Evolutionary conservation across 75 land plant species (phyloP), one percentile per base, ranked within the genome.

Genomic region (Selaginella moellendorffii): DNA sequence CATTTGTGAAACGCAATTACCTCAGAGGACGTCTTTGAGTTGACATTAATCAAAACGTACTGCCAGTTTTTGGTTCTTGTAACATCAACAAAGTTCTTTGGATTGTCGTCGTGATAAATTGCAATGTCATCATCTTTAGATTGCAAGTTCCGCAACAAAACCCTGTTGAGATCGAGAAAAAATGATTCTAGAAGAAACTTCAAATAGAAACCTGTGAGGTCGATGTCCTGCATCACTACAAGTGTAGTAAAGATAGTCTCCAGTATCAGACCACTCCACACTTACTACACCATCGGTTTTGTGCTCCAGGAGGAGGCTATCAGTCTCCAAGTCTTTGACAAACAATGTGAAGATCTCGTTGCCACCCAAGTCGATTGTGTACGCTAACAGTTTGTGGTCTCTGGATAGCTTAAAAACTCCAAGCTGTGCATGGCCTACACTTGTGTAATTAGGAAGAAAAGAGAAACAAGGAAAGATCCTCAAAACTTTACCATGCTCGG

Each of bases 401-500:
- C 80, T 86, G 54, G 99, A 95, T 28, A 95, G 65, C 52, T 82
- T 78, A 65, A 87, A 95, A 27, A 74, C 76, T 52, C 99, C 99
- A 52, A 89, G 77, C 69, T 95, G 90, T 29, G 80, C 96, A 79
- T 90, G 89, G 27, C 99, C 99, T 95, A 70, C 71, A 5, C 5
- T 36, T 36, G 14, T 5, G 46, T 36, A 5, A 5, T 5, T 5
- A 5, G 14, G 14, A 36, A 36, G 46, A 36, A 36, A 36, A 36
- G 14, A 36, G 46, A 36, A 5, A 36, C 14, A 36, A 36, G 10
- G 14, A 5, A 36, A 36, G 5, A 36, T 14, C 5, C 46, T 5
- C 46, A 36, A 36, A 36, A 5, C 14, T 36, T 36, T 36, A 36
- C 98, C 98, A 72, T 66, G 68, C 72, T 80, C 67, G 64, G 81